Evolutionary conservation across 2,329 filamentous ascomycete genomes (phyloP), one percentile per base, ranked within the genome.

Genomic region (Xylariaceae sp.): DNA sequence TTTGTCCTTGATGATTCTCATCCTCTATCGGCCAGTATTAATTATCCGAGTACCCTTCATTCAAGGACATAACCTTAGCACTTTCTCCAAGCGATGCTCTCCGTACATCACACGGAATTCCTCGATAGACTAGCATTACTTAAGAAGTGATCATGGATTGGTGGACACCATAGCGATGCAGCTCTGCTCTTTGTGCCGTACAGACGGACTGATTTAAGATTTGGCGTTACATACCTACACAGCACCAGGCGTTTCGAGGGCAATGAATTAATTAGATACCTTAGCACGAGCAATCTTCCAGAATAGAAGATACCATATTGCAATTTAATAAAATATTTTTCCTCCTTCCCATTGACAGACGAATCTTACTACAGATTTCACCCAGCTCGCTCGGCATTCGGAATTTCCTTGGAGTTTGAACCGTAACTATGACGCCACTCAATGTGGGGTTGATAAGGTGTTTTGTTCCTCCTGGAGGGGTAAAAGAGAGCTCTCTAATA

Each of bases 341-440:
- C n/a, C n/a, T n/a, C n/a, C n/a, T n/a, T n/a, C n/a, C n/a, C n/a
- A n/a, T n/a, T n/a, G n/a, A n/a, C n/a, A n/a, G n/a, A n/a, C n/a
- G n/a, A n/a, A n/a, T n/a, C n/a, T n/a, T n/a, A n/a, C n/a, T n/a
- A n/a, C n/a, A n/a, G n/a, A n/a, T n/a, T n/a, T 19, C 8, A 58
- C 23, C n/a, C 28, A 12, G 16, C n/a, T 9, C 19, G 34, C 24
- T 66, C 67, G 67, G 67, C 37, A 65, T 68, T 69, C 67, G 67
- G 67, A 53, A 60, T 61, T 58, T 65, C 46, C 44, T 34, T 61
- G 60, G 56, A 4, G 23, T 60, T 49, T 26, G 7, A 12, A 23
- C 33, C 26, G 28, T 16, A 17, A 29, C 41, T 46, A 53, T 53
- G 48, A 57, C 57, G 48, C 53, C n/a, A 4, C 12, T 24, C 17